Evolutionary conservation across 2,329 filamentous ascomycete genomes (phyloP).

Genomic region (Aspergillus novofumigatus): DNA sequence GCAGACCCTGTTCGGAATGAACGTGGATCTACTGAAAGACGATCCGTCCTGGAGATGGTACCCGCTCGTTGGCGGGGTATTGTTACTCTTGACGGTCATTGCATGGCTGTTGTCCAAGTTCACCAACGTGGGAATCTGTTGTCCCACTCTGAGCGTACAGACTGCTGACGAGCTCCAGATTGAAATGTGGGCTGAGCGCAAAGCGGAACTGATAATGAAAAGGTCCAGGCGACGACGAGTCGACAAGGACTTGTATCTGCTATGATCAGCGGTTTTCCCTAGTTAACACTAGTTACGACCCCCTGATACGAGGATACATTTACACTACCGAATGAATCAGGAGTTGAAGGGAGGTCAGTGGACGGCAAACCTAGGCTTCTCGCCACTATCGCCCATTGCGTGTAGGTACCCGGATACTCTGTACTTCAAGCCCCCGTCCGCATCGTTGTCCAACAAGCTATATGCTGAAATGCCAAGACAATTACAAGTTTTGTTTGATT

Average conservation of each 20-base stretch:
- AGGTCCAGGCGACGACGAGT: neutral
- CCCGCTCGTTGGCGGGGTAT: slow-evolving; percentile 5
- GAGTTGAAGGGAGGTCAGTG: too few species aligned
- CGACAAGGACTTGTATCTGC: neutral
- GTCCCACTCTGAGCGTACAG: neutral
- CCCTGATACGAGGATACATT: neutral
- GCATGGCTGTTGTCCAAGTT: slow-evolving; percentile 10
- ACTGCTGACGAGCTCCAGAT: neutral
- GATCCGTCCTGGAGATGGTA: slow-evolving; percentile 12
- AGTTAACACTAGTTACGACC: neutral
- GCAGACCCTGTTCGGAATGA: slow-evolving; percentile 13
- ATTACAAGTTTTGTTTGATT: neutral
- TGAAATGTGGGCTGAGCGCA: neutral
- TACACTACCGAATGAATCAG: too few species aligned
- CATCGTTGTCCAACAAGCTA: neutral
- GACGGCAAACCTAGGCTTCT: too few species aligned
- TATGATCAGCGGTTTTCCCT: neutral
- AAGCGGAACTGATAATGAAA: neutral
- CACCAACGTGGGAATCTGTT: slow-evolving; percentile 3
- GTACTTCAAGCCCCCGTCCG: too few species aligned
- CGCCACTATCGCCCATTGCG: too few species aligned
- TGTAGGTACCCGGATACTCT: too few species aligned
- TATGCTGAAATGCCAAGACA: neutral
- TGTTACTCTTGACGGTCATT: slow-evolving; percentile 5
- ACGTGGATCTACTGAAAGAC: slow-evolving; percentile 9